Percentiles rank a stretch among this genome's conserved stretches.
phyloP scores from a whole-genome alignment of 2,329 filamentous ascomycete species.

The Paracoccidioides lutzii region DNA sequence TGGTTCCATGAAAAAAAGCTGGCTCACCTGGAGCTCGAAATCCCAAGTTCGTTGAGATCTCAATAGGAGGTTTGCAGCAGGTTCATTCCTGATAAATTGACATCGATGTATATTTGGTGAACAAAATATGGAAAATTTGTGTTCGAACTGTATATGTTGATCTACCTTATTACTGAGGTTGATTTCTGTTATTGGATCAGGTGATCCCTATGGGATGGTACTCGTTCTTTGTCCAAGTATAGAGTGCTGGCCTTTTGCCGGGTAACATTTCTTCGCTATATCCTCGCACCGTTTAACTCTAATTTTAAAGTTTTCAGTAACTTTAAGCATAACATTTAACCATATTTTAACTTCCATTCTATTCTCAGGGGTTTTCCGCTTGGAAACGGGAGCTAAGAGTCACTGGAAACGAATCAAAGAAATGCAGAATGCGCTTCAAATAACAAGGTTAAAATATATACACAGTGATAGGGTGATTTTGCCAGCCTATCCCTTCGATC shows the following conservation, averaged over 20 bases:
- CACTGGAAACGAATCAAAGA: not conserved
- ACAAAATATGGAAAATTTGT: too few species aligned
- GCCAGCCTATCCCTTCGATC: not conserved
- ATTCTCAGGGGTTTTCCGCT: too few species aligned
- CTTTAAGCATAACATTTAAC: not conserved
- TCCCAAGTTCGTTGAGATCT: not conserved
- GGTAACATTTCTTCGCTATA: not conserved
- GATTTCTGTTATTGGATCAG: too few species aligned
- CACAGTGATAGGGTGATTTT: conserved; percentile 4
- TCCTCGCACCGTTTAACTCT: not conserved
- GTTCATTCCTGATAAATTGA: not conserved
- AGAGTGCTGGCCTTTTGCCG: too few species aligned
- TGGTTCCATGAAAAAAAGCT: not conserved
- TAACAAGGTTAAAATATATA: not conserved
- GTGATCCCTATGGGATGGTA: too few species aligned
- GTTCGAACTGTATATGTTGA: too few species aligned
- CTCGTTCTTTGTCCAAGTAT: too few species aligned
- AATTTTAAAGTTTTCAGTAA: not conserved
- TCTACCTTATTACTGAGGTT: too few species aligned
- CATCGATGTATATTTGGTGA: not conserved
- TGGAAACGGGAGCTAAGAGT: too few species aligned
- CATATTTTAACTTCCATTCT: not conserved
- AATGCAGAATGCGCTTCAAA: not conserved
- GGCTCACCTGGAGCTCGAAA: conserved; percentile 9
- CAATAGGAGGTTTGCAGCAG: not conserved